Conservation (phyloP, 2,329 filamentous ascomycete species). For the Colletotrichum acutatum region DNA sequence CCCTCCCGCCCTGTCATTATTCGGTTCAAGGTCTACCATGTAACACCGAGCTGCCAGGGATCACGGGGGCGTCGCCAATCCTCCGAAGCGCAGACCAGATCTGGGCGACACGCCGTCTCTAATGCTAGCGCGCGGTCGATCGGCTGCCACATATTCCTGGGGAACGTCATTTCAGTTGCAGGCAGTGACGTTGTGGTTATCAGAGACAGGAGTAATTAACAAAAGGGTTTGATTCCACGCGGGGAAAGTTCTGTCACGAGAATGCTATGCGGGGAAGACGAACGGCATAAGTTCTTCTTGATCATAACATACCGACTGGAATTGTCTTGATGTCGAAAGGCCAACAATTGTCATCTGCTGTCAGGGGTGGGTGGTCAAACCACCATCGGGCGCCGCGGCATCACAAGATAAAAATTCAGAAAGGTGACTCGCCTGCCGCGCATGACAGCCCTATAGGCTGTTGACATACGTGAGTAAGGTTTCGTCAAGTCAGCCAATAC, state of each 20-base stretch:
- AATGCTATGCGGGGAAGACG: neutral
- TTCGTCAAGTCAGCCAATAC: neutral
- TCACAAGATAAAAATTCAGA: conserved; percentile 7
- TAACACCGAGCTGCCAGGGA: neutral
- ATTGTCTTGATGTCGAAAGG: neutral
- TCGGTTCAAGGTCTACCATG: neutral
- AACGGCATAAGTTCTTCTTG: neutral
- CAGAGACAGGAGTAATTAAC: neutral
- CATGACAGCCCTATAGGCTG: neutral
- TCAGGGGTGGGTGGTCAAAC: neutral
- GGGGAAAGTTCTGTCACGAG: conserved; percentile 25
- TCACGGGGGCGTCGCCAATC: neutral
- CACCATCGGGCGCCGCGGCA: conserved; percentile 19
- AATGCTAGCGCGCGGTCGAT: neutral
- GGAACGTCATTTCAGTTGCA: neutral
- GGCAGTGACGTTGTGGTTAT: neutral
- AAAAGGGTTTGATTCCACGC: neutral
- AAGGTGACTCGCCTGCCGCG: neutral
- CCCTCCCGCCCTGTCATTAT: conserved; percentile 3
- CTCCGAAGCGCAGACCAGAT: neutral
- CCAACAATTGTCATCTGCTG: neutral
- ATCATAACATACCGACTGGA: neutral
- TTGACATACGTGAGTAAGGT: neutral
- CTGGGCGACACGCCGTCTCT: neutral
- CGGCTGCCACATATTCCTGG: neutral